phyloP scores from a whole-genome alignment of 164 flowering plant genomes.

The Saururus chinensis region DNA sequence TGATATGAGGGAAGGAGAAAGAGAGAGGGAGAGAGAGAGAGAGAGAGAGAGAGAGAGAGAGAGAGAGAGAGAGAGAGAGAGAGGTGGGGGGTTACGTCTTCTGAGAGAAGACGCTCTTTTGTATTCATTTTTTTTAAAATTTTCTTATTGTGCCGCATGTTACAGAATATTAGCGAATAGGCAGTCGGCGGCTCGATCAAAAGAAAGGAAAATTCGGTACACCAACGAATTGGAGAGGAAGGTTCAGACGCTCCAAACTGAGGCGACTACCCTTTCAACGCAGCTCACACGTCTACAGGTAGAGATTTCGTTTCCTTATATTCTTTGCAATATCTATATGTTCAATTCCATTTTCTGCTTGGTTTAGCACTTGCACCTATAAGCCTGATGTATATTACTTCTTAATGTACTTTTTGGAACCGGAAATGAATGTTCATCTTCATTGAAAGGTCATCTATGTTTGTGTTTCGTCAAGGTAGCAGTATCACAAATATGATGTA shows the following conservation, averaged over 20 bases:
- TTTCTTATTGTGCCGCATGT: neutral
- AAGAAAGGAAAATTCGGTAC: slow-evolving; percentile 76
- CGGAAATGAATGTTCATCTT: too few species aligned
- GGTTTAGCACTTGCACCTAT: neutral
- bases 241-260: slow-evolving; percentile 18
- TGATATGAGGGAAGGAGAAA: too few species aligned
- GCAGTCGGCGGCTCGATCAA: slow-evolving; percentile 88
- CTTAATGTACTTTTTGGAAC: neutral
- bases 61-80: neutral
- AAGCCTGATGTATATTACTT: too few species aligned
- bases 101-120: neutral
- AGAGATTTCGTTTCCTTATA: neutral
- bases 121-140: too few species aligned
- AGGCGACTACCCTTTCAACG: slow-evolving; percentile 19
- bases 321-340: neutral
- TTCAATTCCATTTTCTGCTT: neutral
- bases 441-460: too few species aligned
- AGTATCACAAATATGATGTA: too few species aligned
- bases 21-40: neutral
- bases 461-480: too few species aligned
- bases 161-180: slow-evolving; percentile 84
- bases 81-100: neutral
- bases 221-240: slow-evolving; percentile 25
- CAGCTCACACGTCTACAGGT: slow-evolving; percentile 76
- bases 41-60: too few species aligned